These are phyloP conservation scores for Vigna radiata DNA, from an alignment of 306 rosid species.

Conservation along the genomic window DNA sequence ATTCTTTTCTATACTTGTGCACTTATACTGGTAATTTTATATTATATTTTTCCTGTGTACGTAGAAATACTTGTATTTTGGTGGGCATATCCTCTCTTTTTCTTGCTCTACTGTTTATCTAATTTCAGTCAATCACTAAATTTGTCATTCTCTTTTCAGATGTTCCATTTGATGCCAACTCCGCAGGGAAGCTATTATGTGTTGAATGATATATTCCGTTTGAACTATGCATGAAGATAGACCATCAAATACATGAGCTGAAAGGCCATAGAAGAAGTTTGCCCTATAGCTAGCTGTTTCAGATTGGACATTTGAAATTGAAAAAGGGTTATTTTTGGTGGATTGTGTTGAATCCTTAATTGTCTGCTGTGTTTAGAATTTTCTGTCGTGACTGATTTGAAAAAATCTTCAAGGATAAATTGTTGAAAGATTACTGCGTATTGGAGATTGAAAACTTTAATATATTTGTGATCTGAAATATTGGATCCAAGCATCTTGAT, in stretches of 20 bases:
- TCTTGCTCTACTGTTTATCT: neutral
- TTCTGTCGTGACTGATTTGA: slow-evolving; percentile 58
- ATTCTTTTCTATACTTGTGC: neutral
- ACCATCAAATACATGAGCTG: slow-evolving; percentile 39
- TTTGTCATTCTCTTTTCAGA: slow-evolving; percentile 56
- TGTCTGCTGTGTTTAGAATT: slow-evolving; percentile 49
- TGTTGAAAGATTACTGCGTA: slow-evolving; percentile 39
- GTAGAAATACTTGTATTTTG: slow-evolving; percentile 27
- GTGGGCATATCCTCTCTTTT: neutral
- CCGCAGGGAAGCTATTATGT: slow-evolving; percentile 80
- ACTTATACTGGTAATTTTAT: slow-evolving; percentile 7
- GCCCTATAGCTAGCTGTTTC: slow-evolving; percentile 43
- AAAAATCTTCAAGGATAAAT: slow-evolving; percentile 46
- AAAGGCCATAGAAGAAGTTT: slow-evolving; percentile 47
- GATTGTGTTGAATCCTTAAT: slow-evolving; percentile 48
- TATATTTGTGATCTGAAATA: slow-evolving; percentile 12
- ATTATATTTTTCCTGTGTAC: neutral
- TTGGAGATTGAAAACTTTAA: slow-evolving; percentile 44
- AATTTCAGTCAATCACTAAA: slow-evolving; percentile 1
- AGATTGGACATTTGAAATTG: slow-evolving; percentile 47
- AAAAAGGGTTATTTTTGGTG: slow-evolving; percentile 52
- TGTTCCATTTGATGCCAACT: slow-evolving; percentile 94
- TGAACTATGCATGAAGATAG: slow-evolving; percentile 85
- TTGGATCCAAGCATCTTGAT: slow-evolving; percentile 24
- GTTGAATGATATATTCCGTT: slow-evolving; percentile 85